Percentiles rank a stretch among this genome's conserved stretches.
Evolutionary conservation across 1,284 basidiomycete genomes (phyloP).

Genomic region (Cryptococcus maquisensis): DNA sequence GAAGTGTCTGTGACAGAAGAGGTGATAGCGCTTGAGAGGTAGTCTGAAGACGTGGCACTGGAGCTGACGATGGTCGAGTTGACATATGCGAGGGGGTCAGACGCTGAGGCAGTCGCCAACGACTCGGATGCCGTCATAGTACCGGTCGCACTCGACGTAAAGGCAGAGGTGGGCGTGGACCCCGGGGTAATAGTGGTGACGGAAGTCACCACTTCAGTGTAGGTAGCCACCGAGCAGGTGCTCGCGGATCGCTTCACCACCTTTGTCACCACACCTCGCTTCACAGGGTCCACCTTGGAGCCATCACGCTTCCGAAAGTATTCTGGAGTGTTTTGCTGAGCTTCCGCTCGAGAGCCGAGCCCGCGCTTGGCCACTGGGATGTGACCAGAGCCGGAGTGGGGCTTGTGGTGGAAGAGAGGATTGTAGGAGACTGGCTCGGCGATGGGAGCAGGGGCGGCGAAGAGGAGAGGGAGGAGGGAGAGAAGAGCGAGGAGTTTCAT

Average conservation of each 20-base stretch:
- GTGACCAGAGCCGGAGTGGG: background rate
- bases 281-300: slow-evolving; percentile 6
- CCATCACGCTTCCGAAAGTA: background rate
- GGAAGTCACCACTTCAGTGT: slow-evolving; percentile 1
- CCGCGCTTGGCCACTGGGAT: background rate
- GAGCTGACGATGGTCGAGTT: background rate
- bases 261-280: slow-evolving; percentile 5
- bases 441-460: slow-evolving; percentile 1
- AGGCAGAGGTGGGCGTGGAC: background rate
- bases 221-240: slow-evolving; percentile 7
- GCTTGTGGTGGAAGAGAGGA: slow-evolving; percentile 4
- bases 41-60: background rate
- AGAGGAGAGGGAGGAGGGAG: slow-evolving; percentile 11
- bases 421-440: slow-evolving; percentile 4
- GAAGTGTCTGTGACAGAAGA: background rate
- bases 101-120: background rate
- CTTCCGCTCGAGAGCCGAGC: background rate
- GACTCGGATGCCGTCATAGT: background rate
- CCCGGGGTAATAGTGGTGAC: slow-evolving; percentile 1
- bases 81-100: background rate
- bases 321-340: background rate
- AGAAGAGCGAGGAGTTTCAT: slow-evolving; percentile 16
- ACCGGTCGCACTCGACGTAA: background rate
- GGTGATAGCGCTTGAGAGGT: background rate
- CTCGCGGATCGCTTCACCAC: slow-evolving; percentile 6